Evolutionary conservation across 1,284 basidiomycete genomes (phyloP).

Genomic region (Mycena sp.): DNA sequence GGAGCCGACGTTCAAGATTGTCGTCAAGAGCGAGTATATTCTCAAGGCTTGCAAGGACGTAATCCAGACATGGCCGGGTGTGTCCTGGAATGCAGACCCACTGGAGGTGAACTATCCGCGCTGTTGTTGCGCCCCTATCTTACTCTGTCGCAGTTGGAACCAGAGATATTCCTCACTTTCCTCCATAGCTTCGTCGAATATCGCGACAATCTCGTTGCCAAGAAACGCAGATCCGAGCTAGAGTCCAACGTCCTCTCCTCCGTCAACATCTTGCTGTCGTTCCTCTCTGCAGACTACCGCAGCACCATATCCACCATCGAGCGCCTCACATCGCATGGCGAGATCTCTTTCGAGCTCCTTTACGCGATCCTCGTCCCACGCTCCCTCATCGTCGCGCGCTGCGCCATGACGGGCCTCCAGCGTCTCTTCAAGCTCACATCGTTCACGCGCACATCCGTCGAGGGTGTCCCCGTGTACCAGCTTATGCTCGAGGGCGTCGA

Average conservation of each 20-base stretch:
- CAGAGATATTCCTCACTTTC: conserved; percentile 63
- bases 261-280: conserved; percentile 55
- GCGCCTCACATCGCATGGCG: conserved; percentile 56
- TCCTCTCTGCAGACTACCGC: conserved; percentile 58
- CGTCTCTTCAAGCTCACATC: conserved; percentile 56
- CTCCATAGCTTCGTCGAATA: conserved; percentile 56
- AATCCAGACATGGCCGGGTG: conserved; percentile 59
- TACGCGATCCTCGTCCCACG: conserved; percentile 63
- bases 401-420: conserved; percentile 61
- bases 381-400: conserved; percentile 55
- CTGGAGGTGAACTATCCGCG: conserved; percentile 50
- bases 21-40: conserved; percentile 67
- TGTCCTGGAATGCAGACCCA: conserved; percentile 65
- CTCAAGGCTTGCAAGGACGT: conserved; percentile 63
- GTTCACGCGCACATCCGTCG: conserved; percentile 64
- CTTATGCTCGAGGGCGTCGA: conserved; percentile 67
- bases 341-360: conserved; percentile 65
- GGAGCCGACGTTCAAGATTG: conserved; percentile 57
- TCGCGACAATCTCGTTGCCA: conserved; percentile 47
- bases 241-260: conserved; percentile 52
- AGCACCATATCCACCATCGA: conserved; percentile 55
- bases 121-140: not conserved
- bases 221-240: conserved; percentile 47
- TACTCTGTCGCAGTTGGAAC: conserved; percentile 53
- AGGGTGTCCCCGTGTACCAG: conserved; percentile 69